Base-by-base conservation (phyloP, 495 filamentous ascomycete species). In the Penicillium silybi region DNA sequence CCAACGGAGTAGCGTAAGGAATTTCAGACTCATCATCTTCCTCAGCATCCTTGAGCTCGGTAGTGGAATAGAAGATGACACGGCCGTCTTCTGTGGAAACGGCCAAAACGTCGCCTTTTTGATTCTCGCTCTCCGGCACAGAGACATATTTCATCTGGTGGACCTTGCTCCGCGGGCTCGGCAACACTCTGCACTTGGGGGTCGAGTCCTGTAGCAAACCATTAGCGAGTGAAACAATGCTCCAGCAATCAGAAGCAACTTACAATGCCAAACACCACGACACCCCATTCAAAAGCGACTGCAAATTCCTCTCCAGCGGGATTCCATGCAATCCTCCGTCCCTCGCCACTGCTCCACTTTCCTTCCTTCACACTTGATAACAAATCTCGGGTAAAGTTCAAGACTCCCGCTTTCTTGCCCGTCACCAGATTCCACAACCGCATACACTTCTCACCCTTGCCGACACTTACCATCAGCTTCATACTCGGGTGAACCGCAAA, bases 401-500 rank as follows among this genome's bases (percentile, higher is more conserved):
- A 68, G 41, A 96, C 92, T 16, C 90, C 88, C 16, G 90, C 90
- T 68, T 95, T 97, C 76, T 90, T 95, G 3, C 92, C 95, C 23
- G 93, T 97, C 59, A 96, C 89, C 44, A 99, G 63, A 61, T 99
- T 97, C 93, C 93, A 99, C 53, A 97, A 72, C 55, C 93, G 75
- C 87, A 99, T 91, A 59, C 83, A 90, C 46, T 82, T 80, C 75
- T 97, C 95, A 37, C 91, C 91, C 53, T 84, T 87, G 23, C 87
- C 84, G 4, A 97, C 91, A 59, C 82, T 91, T 41, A 99, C 78
- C 84, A 96, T 93, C 46, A 99, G 80, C 73, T 97, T 97, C 80
- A 91, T 88, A 69, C 86, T 91, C 3, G 93, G 95, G 61, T 99
- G 95, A 4, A 97, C 84, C 10, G 95, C 91, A 72, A 97, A 90